Conservation (phyloP, 805 yeast species). For the Peterozyma toletana region DNA sequence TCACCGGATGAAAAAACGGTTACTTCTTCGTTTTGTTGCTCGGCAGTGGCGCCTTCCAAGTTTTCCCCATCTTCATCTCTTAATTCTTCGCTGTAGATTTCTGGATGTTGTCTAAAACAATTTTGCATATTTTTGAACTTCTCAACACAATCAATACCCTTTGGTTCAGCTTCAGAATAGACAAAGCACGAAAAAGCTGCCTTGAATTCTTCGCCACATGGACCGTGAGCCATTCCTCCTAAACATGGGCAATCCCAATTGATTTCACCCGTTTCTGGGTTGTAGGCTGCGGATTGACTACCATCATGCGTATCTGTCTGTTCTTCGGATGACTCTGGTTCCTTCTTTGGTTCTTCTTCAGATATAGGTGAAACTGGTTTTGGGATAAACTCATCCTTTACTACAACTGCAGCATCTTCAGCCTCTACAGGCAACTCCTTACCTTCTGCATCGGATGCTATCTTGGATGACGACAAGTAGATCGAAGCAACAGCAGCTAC, state of each 20-base stretch:
- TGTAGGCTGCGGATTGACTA: conserved; percentile 62
- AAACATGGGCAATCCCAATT: conserved; percentile 99
- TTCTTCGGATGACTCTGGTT: conserved; percentile 4
- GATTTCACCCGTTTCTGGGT: conserved; percentile 97
- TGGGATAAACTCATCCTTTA: not conserved
- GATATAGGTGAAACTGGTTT: not conserved
- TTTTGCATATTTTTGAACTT: conserved; percentile 88
- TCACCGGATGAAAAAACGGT: conserved; percentile 6
- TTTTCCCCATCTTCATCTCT: conserved; percentile 62
- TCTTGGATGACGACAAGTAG: not conserved
- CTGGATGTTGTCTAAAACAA: conserved; percentile 91
- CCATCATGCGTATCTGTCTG: conserved; percentile 25
- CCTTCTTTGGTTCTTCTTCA: not conserved
- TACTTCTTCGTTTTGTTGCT: conserved; percentile 8
- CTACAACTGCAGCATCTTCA: not conserved
- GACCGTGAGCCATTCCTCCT: conserved; percentile 99
- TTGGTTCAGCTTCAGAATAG: conserved; percentile 89
- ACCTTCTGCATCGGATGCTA: conserved; percentile 3
- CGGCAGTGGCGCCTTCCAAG: conserved; percentile 13
- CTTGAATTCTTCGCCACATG: conserved; percentile 95
- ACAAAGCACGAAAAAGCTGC: conserved; percentile 94
- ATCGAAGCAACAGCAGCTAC: conserved; percentile 1
- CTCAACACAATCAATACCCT: conserved; percentile 91
- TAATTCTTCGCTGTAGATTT: conserved; percentile 86
- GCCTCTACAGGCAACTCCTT: conserved; percentile 1